phyloP scores from a whole-genome alignment of 345 rosid species.

The Isatis tinctoria region DNA sequence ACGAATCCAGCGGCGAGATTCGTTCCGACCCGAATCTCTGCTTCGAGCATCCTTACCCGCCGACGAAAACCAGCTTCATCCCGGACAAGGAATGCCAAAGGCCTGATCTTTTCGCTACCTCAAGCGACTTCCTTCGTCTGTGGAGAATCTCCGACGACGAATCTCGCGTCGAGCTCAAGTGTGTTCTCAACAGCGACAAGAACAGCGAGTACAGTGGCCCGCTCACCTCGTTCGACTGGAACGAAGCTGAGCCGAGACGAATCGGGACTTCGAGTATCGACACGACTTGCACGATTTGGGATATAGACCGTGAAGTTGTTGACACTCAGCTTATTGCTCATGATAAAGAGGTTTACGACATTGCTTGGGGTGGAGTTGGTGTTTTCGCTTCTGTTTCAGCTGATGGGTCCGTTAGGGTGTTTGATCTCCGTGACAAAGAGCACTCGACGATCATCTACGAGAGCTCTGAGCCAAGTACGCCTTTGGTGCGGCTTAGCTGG shows the following conservation, averaged over 20 bases:
- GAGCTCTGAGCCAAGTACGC: slow-evolving; percentile 82
- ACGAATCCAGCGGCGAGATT: slow-evolving; percentile 90
- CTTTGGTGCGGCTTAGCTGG: slow-evolving; percentile 82
- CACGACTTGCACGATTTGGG: slow-evolving; percentile 95
- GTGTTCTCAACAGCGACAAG: slow-evolving; percentile 67
- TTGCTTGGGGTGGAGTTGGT: slow-evolving; percentile 96
- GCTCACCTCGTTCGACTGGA: slow-evolving; percentile 90
- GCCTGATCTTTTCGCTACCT: slow-evolving; percentile 81
- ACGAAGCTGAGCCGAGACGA: slow-evolving; percentile 89
- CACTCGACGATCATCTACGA: slow-evolving; percentile 91
- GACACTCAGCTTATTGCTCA: slow-evolving; percentile 94
- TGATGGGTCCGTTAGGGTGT: slow-evolving; percentile 83
- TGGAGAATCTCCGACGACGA: slow-evolving; percentile 71
- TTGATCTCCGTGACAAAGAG: slow-evolving; percentile 81
- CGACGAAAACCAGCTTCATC: slow-evolving; percentile 77
- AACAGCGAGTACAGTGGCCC: slow-evolving; percentile 93
- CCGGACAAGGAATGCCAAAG: slow-evolving; percentile 88
- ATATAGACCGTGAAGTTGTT: slow-evolving; percentile 75
- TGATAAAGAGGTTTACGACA: slow-evolving; percentile 91
- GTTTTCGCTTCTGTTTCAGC: slow-evolving; percentile 88
- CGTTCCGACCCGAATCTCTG: slow-evolving; percentile 64
- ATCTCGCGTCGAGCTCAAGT: slow-evolving; percentile 61
- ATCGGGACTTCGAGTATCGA: slow-evolving; percentile 91
- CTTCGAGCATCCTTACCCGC: slow-evolving; percentile 87
- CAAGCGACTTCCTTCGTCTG: slow-evolving; percentile 83